Percentiles rank a stretch among this genome's conserved stretches.
Conservation (phyloP, 768 basidiomycete species). For the Termitomyces sp. region DNA sequence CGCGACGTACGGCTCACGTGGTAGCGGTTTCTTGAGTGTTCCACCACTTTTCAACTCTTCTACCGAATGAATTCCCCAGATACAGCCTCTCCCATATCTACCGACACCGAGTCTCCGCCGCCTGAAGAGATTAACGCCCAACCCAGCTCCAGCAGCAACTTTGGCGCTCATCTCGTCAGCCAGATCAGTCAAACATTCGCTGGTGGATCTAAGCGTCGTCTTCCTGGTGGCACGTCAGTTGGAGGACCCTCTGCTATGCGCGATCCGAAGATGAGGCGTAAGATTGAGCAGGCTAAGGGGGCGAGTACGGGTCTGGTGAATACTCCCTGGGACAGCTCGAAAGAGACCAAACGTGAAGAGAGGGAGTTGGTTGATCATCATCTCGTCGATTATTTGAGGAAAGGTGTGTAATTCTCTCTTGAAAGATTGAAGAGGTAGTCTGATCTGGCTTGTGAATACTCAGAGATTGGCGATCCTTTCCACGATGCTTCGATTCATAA, state of each 20-base stretch:
- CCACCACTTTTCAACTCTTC: background rate
- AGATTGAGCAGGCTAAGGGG: constrained; percentile 35
- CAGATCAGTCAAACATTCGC: constrained; percentile 32
- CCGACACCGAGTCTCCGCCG: constrained; percentile 39
- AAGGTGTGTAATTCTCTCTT: constrained; percentile 32
- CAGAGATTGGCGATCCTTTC: constrained; percentile 59
- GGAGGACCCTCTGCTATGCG: constrained; percentile 38
- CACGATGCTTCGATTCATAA: constrained; percentile 30
- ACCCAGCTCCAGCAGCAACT: constrained; percentile 9
- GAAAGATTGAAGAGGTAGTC: background rate
- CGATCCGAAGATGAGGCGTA: constrained; percentile 47
- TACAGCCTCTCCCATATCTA: constrained; percentile 35
- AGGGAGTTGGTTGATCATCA: constrained; percentile 50
- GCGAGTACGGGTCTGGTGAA: constrained; percentile 13
- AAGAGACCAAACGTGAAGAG: constrained; percentile 47
- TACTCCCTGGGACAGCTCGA: constrained; percentile 23
- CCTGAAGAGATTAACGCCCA: constrained; percentile 33
- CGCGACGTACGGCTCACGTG: background rate
- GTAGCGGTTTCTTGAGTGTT: no score
- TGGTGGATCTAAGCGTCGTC: constrained; percentile 42
- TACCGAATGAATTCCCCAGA: constrained; percentile 39
- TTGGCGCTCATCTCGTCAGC: constrained; percentile 19
- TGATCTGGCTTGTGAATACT: constrained; percentile 1
- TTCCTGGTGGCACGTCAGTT: constrained; percentile 43
- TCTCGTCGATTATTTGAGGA: constrained; percentile 50